phyloP scores from a whole-genome alignment of 1,284 basidiomycete genomes.

The Phellinidium pouzarii region DNA sequence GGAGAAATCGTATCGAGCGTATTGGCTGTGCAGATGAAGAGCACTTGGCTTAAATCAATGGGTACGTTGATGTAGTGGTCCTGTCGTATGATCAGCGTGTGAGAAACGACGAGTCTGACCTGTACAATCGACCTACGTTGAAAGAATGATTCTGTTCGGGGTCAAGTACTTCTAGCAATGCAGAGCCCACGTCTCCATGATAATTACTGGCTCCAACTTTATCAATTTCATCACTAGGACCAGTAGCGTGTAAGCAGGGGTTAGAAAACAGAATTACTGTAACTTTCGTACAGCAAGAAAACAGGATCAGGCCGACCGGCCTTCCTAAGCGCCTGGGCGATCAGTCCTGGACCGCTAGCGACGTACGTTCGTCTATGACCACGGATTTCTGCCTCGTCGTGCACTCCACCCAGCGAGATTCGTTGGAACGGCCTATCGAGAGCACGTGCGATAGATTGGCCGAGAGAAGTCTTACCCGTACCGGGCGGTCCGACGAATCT shows the following conservation, averaged over 20 bases:
- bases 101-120: not conserved
- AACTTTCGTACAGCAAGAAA: constrained; percentile 56
- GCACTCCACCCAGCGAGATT: constrained; percentile 86
- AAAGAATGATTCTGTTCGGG: constrained; percentile 89
- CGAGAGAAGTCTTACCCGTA: constrained; percentile 79
- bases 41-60: constrained; percentile 78
- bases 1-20: constrained; percentile 83
- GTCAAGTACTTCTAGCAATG: constrained; percentile 84
- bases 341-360: constrained; percentile 78
- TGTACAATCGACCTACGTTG: constrained; percentile 47
- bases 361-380: constrained; percentile 91
- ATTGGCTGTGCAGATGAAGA: constrained; percentile 89
- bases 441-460: constrained; percentile 81
- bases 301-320: constrained; percentile 79
- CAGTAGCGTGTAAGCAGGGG: constrained; percentile 21
- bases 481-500: constrained; percentile 81
- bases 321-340: constrained; percentile 85
- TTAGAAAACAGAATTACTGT: constrained; percentile 15
- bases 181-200: constrained; percentile 86
- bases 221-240: constrained; percentile 73
- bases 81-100: constrained; percentile 29
- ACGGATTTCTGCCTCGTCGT: constrained; percentile 87
- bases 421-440: constrained; percentile 84
- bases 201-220: constrained; percentile 82
- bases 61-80: constrained; percentile 92